These are phyloP conservation scores for Sporothrix globosa DNA, from an alignment of 2,329 filamentous ascomycete genomes.

Conservation along the genomic window DNA sequence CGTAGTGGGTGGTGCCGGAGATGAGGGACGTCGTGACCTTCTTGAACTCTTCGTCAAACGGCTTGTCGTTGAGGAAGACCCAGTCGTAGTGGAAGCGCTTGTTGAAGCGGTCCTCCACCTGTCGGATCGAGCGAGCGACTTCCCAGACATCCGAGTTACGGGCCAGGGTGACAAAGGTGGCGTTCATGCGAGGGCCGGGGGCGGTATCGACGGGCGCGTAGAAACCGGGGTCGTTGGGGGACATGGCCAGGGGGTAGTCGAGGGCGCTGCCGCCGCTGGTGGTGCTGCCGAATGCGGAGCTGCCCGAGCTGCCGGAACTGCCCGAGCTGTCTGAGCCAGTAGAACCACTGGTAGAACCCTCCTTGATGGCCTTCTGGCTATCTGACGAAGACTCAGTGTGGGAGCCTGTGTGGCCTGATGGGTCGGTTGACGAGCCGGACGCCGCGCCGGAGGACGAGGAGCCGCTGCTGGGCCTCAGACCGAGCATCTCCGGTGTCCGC, in stretches of 20 bases:
- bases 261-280: slow-evolving; percentile 35
- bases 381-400: slow-evolving; percentile 34
- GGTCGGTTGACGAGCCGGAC: background rate
- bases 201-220: slow-evolving; percentile 56
- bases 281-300: slow-evolving; percentile 36
- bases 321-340: background rate
- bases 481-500: slow-evolving; percentile 35
- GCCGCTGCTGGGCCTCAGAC: slow-evolving; percentile 26
- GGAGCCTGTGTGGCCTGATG: slow-evolving; percentile 49
- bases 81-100: slow-evolving; percentile 96
- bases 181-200: slow-evolving; percentile 81
- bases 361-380: slow-evolving; percentile 39
- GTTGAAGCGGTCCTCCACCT: slow-evolving; percentile 98
- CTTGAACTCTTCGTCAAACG: slow-evolving; percentile 92
- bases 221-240: slow-evolving; percentile 58
- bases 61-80: slow-evolving; percentile 97
- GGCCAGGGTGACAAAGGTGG: slow-evolving; percentile 94
- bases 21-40: slow-evolving; percentile 85
- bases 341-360: slow-evolving; percentile 24
- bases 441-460: background rate
- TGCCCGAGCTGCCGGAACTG: slow-evolving; percentile 5
- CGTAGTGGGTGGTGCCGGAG: slow-evolving; percentile 92
- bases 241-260: slow-evolving; percentile 54
- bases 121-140: slow-evolving; percentile 91
- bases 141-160: slow-evolving; percentile 96